A percentile compares a stretch with the other conserved stretches of the same genome.
Evolutionary conservation across 495 filamentous ascomycete genomes (phyloP).

Genomic region (Penicillium samsonianum): DNA sequence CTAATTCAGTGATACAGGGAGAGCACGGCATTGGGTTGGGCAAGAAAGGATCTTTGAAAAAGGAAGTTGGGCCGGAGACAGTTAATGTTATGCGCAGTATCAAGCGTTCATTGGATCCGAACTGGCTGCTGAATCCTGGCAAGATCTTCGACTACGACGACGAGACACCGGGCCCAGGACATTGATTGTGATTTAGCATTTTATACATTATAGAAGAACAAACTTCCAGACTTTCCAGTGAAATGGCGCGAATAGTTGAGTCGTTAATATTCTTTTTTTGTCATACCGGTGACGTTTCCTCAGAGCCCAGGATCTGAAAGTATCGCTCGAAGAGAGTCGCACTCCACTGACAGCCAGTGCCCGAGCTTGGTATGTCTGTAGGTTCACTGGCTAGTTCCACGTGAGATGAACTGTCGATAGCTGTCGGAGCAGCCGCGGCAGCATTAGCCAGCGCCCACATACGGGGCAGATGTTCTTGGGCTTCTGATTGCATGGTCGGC

Average conservation of each 20-base stretch:
- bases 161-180: conserved; percentile 5
- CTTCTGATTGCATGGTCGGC: background rate
- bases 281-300: background rate
- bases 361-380: conserved; percentile 16
- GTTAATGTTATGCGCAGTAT: conserved; percentile 83
- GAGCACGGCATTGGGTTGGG: conserved; percentile 89
- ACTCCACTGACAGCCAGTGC: conserved; percentile 27
- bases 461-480: background rate
- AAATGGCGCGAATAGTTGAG: background rate
- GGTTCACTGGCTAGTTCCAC: background rate
- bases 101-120: conserved; percentile 81
- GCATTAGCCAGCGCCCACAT: background rate
- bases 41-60: conserved; percentile 77
- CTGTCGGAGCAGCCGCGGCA: background rate
- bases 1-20: conserved; percentile 48
- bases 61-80: conserved; percentile 81
- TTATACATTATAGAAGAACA: background rate
- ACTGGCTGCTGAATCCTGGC: conserved; percentile 89
- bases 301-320: conserved; percentile 15
- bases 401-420: background rate
- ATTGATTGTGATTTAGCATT: conserved; percentile 2
- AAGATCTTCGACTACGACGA: conserved; percentile 71
- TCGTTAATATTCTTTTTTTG: too few species aligned
- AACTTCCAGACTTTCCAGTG: background rate
- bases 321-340: conserved; percentile 18